Percentiles rank a stretch among this genome's conserved stretches.
Conservation (phyloP, 768 basidiomycete species). For the Butyriboletus loyo region DNA sequence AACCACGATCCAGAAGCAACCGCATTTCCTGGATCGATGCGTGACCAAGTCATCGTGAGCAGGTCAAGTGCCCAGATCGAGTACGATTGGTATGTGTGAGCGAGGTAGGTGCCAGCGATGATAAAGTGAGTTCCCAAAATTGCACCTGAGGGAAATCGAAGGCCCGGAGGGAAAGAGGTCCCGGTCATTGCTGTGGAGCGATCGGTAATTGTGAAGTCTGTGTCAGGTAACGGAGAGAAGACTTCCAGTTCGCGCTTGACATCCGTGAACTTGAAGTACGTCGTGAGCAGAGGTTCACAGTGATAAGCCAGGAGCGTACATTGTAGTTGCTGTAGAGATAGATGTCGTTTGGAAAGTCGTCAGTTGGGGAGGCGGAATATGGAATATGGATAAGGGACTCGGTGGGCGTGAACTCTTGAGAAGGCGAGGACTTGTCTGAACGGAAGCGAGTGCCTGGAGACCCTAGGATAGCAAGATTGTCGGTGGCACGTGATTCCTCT, state of each 20-base stretch:
- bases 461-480: slow-evolving; percentile 44
- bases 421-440: slow-evolving; percentile 40
- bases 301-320: slow-evolving; percentile 42
- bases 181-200: slow-evolving; percentile 80
- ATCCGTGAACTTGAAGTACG: slow-evolving; percentile 70
- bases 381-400: slow-evolving; percentile 69
- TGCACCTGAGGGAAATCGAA: slow-evolving; percentile 94
- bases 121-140: slow-evolving; percentile 89
- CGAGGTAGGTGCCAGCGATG: slow-evolving; percentile 93
- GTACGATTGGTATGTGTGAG: slow-evolving; percentile 90
- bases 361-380: slow-evolving; percentile 68
- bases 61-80: slow-evolving; percentile 96
- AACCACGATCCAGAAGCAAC: slow-evolving; percentile 93
- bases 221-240: slow-evolving; percentile 74
- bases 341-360: slow-evolving; percentile 81
- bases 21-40: slow-evolving; percentile 84
- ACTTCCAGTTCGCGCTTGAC: slow-evolving; percentile 95
- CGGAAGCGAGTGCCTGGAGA: slow-evolving; percentile 60
- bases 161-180: slow-evolving; percentile 82
- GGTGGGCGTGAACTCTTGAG: slow-evolving; percentile 51
- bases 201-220: slow-evolving; percentile 76
- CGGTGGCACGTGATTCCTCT: slow-evolving; percentile 48
- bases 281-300: slow-evolving; percentile 5
- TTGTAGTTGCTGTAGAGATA: slow-evolving; percentile 97
- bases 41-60: slow-evolving; percentile 75